Evolutionary conservation across 345 rosid species (phyloP).

Genomic region (Boechera retrofracta): DNA sequence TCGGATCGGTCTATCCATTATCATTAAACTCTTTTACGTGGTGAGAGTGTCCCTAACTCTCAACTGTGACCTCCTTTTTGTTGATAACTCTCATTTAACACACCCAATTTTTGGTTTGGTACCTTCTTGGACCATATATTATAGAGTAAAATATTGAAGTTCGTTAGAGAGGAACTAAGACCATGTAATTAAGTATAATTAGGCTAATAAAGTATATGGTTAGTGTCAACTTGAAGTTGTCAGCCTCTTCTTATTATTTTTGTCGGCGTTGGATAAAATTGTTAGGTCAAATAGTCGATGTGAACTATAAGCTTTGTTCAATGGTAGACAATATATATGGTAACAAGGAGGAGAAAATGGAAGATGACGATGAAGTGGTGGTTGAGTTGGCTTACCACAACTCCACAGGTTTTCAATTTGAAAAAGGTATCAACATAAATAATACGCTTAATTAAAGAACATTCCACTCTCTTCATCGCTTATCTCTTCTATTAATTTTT

Average conservation of each 20-base stretch:
- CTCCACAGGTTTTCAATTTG: slow-evolving; percentile 37
- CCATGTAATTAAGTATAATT: slow-evolving; percentile 14
- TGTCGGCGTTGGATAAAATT: slow-evolving; percentile 31
- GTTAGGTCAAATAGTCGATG: slow-evolving; percentile 41
- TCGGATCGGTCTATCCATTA: slow-evolving; percentile 45
- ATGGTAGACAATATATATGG: slow-evolving; percentile 13
- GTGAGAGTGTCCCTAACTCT: slow-evolving; percentile 39
- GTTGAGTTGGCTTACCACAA: slow-evolving; percentile 39
- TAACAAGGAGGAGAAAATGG: slow-evolving; percentile 26
- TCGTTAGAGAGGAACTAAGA: slow-evolving; percentile 25
- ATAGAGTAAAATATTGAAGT: neutral
- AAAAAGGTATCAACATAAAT: slow-evolving; percentile 33
- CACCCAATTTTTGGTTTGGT: slow-evolving; percentile 32
- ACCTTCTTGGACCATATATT: slow-evolving; percentile 27
- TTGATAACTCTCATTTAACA: slow-evolving; percentile 32
- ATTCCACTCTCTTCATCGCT: slow-evolving; percentile 33
- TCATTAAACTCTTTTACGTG: slow-evolving; percentile 35
- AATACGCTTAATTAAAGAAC: slow-evolving; percentile 27
- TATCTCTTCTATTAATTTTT: slow-evolving; percentile 17
- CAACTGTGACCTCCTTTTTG: slow-evolving; percentile 35
- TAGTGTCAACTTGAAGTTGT: slow-evolving; percentile 25
- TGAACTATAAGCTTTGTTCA: slow-evolving; percentile 32
- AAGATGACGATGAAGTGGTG: slow-evolving; percentile 46
- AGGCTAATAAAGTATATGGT: slow-evolving; percentile 16
- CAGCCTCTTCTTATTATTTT: slow-evolving; percentile 2